phyloP scores from a whole-genome alignment of 148 eudicot species.

The Gaultheria prostrata region DNA sequence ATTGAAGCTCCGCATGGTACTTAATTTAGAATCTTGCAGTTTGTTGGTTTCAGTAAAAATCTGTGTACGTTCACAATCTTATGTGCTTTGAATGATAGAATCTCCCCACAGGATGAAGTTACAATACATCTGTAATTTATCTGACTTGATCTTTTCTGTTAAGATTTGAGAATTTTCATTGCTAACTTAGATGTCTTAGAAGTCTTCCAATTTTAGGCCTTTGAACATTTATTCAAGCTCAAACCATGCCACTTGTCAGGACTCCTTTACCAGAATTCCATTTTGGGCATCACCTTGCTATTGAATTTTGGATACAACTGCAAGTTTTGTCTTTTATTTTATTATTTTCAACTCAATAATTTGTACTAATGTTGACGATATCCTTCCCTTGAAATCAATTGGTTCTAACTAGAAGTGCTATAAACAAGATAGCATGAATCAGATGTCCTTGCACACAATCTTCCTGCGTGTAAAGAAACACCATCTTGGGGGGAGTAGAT shows the following conservation, averaged over 20 bases:
- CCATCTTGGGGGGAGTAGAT: neutral
- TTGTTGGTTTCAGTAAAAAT: slow-evolving; percentile 6
- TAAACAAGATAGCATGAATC: neutral
- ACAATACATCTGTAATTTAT: neutral
- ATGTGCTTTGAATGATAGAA: neutral
- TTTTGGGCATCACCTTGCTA: neutral
- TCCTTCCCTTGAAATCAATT: neutral
- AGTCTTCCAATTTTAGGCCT: neutral
- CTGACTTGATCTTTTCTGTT: neutral
- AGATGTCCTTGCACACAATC: neutral
- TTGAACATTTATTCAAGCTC: slow-evolving; percentile 7
- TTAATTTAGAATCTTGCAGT: neutral
- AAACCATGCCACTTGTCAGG: neutral
- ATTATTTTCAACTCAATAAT: neutral
- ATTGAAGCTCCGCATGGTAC: slow-evolving; percentile 5
- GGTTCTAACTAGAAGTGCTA: neutral
- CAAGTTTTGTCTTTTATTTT: neutral
- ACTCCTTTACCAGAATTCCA: neutral
- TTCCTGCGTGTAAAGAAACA: neutral
- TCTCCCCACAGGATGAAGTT: neutral
- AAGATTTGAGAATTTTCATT: neutral
- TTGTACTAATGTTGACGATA: neutral
- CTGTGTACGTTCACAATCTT: neutral
- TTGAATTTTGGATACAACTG: neutral
- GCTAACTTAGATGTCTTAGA: neutral